phyloP scores from a whole-genome alignment of 2,329 filamentous ascomycete species.

The Stachybotrys elegans region DNA sequence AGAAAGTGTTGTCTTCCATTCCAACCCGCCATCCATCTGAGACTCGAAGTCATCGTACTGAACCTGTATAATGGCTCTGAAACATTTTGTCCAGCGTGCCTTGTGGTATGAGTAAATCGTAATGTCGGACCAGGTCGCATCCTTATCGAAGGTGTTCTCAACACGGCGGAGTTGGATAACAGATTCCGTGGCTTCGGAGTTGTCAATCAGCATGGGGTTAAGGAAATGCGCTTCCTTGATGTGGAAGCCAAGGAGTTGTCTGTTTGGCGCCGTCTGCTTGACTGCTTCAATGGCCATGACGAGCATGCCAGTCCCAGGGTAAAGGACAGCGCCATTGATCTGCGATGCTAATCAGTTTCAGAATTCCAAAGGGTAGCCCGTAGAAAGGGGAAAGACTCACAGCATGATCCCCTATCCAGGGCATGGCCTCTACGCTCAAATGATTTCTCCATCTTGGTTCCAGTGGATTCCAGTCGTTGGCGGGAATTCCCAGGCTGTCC shows the following conservation, averaged over 20 bases:
- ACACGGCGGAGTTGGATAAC: not conserved
- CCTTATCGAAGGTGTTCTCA: not conserved
- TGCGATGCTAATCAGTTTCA: no score
- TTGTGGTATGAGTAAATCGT: not conserved
- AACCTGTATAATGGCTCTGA: no score
- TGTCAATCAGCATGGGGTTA: no score
- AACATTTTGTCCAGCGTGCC: not conserved
- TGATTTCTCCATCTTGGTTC: slow-evolving; percentile 35
- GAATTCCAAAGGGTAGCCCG: no score
- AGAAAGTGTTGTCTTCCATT: no score
- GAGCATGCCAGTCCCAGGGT: slow-evolving; percentile 23
- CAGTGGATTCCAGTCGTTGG: slow-evolving; percentile 19
- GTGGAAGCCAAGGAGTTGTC: not conserved
- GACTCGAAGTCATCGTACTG: no score
- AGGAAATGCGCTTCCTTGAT: not conserved
- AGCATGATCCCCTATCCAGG: slow-evolving; percentile 33
- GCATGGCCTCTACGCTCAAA: slow-evolving; percentile 25
- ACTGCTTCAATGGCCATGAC: slow-evolving; percentile 23
- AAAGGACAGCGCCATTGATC: slow-evolving; percentile 21
- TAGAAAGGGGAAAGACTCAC: no score
- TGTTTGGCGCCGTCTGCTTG: slow-evolving; percentile 10
- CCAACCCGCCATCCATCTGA: no score
- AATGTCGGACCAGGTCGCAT: not conserved
- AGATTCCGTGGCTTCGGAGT: not conserved
- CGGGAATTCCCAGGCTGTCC: slow-evolving; percentile 22